These are phyloP conservation scores for Ogataea populi-albae DNA, from an alignment of 805 yeast genomes.

Conservation along the genomic window DNA sequence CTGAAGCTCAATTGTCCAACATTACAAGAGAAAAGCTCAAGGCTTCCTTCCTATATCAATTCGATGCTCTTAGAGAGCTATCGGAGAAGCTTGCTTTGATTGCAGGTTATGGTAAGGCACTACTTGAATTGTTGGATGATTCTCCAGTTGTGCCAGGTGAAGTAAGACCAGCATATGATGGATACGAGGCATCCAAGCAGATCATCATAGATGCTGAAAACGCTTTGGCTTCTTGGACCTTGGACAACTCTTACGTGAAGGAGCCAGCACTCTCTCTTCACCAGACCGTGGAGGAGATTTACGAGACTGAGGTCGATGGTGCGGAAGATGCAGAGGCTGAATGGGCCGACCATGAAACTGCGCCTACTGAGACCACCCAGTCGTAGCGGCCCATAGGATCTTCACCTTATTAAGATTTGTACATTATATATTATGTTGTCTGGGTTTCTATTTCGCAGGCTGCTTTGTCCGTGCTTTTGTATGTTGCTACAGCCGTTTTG, in stretches of 20 bases:
- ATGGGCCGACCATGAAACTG: conserved; percentile 38
- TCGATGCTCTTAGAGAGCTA: conserved; percentile 91
- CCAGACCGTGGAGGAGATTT: conserved; percentile 64
- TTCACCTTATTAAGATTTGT: not conserved
- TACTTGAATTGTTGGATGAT: conserved; percentile 93
- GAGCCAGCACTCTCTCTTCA: conserved; percentile 82
- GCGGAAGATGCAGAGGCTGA: conserved; percentile 41
- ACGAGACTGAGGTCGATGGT: conserved; percentile 38
- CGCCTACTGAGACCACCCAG: conserved; percentile 1
- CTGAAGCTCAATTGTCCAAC: conserved; percentile 97
- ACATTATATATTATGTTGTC: not conserved
- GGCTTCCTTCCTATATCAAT: conserved; percentile 96
- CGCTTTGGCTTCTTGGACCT: conserved; percentile 94
- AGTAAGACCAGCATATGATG: conserved; percentile 97
- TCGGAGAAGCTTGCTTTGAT: conserved; percentile 94
- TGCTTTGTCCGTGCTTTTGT: no score
- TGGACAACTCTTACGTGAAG: conserved; percentile 92
- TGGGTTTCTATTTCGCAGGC: not conserved
- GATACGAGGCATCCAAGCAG: conserved; percentile 97
- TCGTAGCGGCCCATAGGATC: not conserved
- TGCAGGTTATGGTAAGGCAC: conserved; percentile 98
- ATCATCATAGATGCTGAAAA: conserved; percentile 95
- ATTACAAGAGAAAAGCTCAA: conserved; percentile 97
- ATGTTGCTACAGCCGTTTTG: no score
- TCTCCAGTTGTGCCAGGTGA: conserved; percentile 99